Evolutionary conservation across 2,329 filamentous ascomycete genomes (phyloP).

Genomic region (Fragosphaeria purpurea): DNA sequence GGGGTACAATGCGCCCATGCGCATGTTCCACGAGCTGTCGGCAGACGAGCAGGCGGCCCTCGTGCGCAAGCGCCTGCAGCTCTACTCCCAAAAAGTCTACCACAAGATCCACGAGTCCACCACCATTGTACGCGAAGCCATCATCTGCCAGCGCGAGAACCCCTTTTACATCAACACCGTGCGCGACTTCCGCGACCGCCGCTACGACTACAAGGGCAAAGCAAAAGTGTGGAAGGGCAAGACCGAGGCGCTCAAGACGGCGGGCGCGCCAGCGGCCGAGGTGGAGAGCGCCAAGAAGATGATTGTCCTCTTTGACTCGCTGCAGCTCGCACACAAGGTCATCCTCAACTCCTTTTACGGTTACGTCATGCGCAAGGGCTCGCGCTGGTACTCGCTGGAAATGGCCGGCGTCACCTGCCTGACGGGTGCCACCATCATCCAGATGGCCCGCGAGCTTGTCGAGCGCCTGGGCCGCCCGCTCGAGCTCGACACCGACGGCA

Average conservation of each 20-base stretch:
- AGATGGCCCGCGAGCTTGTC: constrained; percentile 86
- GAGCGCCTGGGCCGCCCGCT: constrained; percentile 87
- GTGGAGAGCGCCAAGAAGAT: constrained; percentile 97
- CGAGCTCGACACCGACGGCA: constrained; percentile 95
- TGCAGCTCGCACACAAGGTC: constrained; percentile 96
- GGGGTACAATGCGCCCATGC: constrained; percentile 55
- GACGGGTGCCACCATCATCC: constrained; percentile 93
- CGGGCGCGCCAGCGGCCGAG: constrained; percentile 65
- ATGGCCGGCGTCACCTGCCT: constrained; percentile 98
- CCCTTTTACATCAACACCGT: constrained; percentile 98
- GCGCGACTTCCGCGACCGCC: constrained; percentile 86
- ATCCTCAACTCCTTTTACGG: constrained; percentile 99
- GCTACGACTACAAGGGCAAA: constrained; percentile 97
- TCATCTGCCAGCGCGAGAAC: constrained; percentile 96
- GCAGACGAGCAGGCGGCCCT: constrained; percentile 72
- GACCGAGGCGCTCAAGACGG: constrained; percentile 72
- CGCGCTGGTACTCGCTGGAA: constrained; percentile 97
- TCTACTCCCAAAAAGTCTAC: constrained; percentile 97
- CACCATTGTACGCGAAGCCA: constrained; percentile 86
- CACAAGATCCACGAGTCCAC: constrained; percentile 97
- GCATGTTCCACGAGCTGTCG: constrained; percentile 72
- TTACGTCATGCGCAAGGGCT: constrained; percentile 98
- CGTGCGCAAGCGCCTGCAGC: constrained; percentile 76
- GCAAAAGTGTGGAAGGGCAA: constrained; percentile 99
- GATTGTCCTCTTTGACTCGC: constrained; percentile 90